phyloP scores from a whole-genome alignment of 75 land plant species.

The Pinus tabuliformis region DNA sequence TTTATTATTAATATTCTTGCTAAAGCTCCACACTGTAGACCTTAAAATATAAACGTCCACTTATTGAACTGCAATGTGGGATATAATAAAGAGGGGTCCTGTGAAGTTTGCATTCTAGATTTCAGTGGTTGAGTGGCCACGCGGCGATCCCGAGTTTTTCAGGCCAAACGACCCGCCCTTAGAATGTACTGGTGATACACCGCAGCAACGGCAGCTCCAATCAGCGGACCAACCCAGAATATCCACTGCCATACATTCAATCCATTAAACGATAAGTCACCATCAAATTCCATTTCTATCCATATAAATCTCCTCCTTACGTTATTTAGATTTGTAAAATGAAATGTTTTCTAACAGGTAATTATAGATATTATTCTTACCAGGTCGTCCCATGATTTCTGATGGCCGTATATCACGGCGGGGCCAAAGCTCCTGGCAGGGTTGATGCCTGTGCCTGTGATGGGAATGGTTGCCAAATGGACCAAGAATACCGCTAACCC shows the following conservation, averaged over 20 bases:
- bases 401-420: conserved; percentile 31
- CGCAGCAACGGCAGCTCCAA: conserved; percentile 49
- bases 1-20: no score
- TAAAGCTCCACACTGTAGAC: no score
- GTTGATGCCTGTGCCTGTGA: conserved; percentile 58
- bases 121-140: no score
- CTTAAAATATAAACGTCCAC: no score
- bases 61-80: no score
- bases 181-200: conserved; percentile 35
- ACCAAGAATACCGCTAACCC: conserved; percentile 61
- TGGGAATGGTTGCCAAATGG: conserved; percentile 52
- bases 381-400: background rate
- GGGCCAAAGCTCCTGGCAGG: conserved; percentile 58
- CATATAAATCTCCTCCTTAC: background rate
- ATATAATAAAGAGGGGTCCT: no score
- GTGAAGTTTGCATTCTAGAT: no score
- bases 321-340: no score
- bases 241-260: conserved; percentile 30
- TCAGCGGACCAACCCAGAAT: conserved; percentile 59
- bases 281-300: background rate
- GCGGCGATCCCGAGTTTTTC: background rate
- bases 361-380: background rate
- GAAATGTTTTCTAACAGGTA: no score
- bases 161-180: conserved; percentile 11
- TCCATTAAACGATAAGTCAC: background rate